Conservation (phyloP, 2,329 filamentous ascomycete species). For the Aureobasidium sp. region DNA sequence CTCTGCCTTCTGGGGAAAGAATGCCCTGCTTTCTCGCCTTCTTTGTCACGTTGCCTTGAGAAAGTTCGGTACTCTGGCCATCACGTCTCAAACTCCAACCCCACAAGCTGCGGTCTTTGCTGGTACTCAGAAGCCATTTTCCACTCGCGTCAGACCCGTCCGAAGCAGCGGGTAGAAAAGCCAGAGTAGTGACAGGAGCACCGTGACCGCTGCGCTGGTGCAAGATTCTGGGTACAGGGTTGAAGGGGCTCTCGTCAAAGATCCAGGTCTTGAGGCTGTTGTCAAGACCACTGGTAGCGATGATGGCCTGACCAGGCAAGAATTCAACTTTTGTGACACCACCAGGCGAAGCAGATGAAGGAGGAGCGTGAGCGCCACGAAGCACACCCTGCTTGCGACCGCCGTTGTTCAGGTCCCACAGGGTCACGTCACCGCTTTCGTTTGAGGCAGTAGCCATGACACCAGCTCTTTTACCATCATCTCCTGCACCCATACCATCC, state of each 20-base stretch:
- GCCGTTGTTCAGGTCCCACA: constrained; percentile 92
- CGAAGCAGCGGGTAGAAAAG: constrained; percentile 80
- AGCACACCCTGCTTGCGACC: constrained; percentile 81
- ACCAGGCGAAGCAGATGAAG: constrained; percentile 61
- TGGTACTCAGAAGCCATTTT: constrained; percentile 90
- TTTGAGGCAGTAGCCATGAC: constrained; percentile 88
- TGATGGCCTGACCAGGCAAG: constrained; percentile 76
- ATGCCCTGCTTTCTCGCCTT: constrained; percentile 85
- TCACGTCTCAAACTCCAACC: constrained; percentile 92
- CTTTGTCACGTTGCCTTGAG: constrained; percentile 79
- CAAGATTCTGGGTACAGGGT: constrained; percentile 73
- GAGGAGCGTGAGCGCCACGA: constrained; percentile 78
- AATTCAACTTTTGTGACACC: constrained; percentile 88
- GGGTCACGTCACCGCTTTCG: constrained; percentile 77
- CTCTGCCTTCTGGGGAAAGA: constrained; percentile 35
- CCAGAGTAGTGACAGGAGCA: constrained; percentile 71
- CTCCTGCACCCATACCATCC: constrained; percentile 79
- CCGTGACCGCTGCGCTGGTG: constrained; percentile 86
- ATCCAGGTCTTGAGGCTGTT: constrained; percentile 96
- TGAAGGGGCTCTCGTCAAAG: constrained; percentile 87
- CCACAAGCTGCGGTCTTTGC: constrained; percentile 86
- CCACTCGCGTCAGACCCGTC: constrained; percentile 82
- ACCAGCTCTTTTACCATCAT: constrained; percentile 75
- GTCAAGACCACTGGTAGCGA: constrained; percentile 84
- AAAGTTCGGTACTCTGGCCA: constrained; percentile 87